Percentiles rank a stretch among this genome's conserved stretches.
These are phyloP conservation scores for Balansia obtecta DNA, from an alignment of 2,329 filamentous ascomycete genomes.

Conservation along the genomic window DNA sequence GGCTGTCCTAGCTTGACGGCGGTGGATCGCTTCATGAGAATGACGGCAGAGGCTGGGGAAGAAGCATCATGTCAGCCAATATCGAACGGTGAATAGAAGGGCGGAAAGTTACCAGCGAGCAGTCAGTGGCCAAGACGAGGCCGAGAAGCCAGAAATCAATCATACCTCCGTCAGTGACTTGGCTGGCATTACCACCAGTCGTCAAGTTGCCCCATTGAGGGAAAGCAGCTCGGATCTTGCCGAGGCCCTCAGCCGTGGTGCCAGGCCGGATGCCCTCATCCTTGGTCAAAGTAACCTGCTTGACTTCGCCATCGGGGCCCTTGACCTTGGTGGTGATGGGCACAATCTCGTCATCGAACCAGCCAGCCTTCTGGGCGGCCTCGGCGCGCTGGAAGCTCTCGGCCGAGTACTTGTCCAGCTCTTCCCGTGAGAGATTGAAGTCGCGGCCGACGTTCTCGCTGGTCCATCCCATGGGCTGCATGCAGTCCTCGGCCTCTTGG, in stretches of 20 bases:
- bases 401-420: constrained; percentile 74
- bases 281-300: constrained; percentile 64
- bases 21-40: constrained; percentile 90
- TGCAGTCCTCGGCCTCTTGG: constrained; percentile 73
- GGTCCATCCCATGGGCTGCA: constrained; percentile 96
- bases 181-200: constrained; percentile 87
- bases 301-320: constrained; percentile 68
- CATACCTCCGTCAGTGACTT: constrained; percentile 81
- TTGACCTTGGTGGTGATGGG: constrained; percentile 75
- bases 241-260: constrained; percentile 70
- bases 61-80: too few species aligned
- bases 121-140: not conserved
- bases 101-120: not conserved
- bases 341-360: constrained; percentile 87
- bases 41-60: constrained; percentile 60
- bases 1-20: constrained; percentile 79
- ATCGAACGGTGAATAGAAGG: too few species aligned
- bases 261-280: constrained; percentile 89
- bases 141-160: constrained; percentile 5
- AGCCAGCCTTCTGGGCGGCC: constrained; percentile 77
- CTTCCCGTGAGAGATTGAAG: constrained; percentile 70
- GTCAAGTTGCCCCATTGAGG: constrained; percentile 76
- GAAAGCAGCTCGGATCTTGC: constrained; percentile 84
- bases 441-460: constrained; percentile 90
- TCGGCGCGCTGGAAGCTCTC: constrained; percentile 85